Base-by-base conservation (phyloP, 495 filamentous ascomycete species). In the Amphirosellinia nigrospora region DNA sequence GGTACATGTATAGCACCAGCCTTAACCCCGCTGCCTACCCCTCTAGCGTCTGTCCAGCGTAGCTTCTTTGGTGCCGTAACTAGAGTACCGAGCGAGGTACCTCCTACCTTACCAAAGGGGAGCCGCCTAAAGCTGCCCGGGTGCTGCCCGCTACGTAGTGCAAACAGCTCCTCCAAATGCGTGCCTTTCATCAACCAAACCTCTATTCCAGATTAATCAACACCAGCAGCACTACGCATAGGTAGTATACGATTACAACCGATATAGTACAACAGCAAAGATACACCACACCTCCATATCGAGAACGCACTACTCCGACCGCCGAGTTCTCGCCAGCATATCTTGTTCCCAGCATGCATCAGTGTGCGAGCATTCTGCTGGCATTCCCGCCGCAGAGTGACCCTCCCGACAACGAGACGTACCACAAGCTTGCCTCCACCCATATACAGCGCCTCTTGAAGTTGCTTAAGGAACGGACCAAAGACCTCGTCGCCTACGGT, bases 371-470 rank as follows among this genome's bases (percentile, higher is more conserved):
- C 53, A 72, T 74, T 36, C 79, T 85, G 21, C 73, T 82, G 58
- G 73, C 78, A 48, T 84, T 84, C 70, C 82, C 82, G 58, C 74
- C 79, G 45, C 63, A 39, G 48, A 70, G 53, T 67, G 71, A 43
- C 70, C 21, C 34, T 32, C 58, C 70, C 48, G 59, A 70, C 65
- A 45, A 79, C 46, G 70, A 71, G 21, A 23, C 58, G 30, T 79
- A 79, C 74, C 65, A 84, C 66, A 71, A 72, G 30, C 70, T 68
- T 0, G 75, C 43, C n/a, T 64, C 66, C 30, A n/a, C 28, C 6
- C 83, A 85, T 71, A 69, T 73, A 30, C 65, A 70, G 43, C 74
- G 72, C 39, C 68, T 84, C 5, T 73, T 75, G 36, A 78, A 73
- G 52, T 6, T 84, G 28, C 68, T 79, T 19, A 77, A 75, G 30